Base-by-base conservation (phyloP, 495 filamentous ascomycete genomes). In the Hypoxylon lienhwacheense region DNA sequence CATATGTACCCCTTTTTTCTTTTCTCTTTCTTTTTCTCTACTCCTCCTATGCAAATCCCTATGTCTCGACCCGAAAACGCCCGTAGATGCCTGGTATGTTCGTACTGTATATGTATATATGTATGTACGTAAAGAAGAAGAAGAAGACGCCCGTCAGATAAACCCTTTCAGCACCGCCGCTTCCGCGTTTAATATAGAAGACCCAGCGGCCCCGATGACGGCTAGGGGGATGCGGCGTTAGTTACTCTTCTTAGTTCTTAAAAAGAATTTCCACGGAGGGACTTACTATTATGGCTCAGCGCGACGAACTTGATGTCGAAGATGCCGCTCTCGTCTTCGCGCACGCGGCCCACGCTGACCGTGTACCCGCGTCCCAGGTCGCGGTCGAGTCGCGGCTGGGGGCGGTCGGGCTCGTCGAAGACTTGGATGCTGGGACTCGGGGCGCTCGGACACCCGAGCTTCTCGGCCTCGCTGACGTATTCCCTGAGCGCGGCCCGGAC, bases 171-270 rank as follows among this genome's bases (percentile, higher is more conserved):
- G 80, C 17, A 96, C 83, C 26, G 92, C 91, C 25, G 91, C 89
- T 69, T 97, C 93, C 8, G 91, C 89, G 68, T 97, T 97, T 48
- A 98, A 72, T 67, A 97, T 95, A 11, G 89, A 95, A 6, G 89
- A 93, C 24, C 93, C 93, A 7, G 93, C 91, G 28, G 93, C 93
- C 59, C 91, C 92, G 66, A 98, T 91, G 33, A 98, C 85, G 34
- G 91, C 84, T 86, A 51, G 5, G 28, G 17, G 8, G 17, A 2
- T 39, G 44, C 63, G 36, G 63, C 2, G 5, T 11, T 36, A 4
- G 10, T 4, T 15, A 20, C 10, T 28, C 17, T 21, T 33, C 5
- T 19, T 16, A 29, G 4, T 31, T 1, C 2, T 28, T 15, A 4
- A 25, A 12, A 16, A 39, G 41, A 32, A 11, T 16, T 7, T 10